Evolutionary conservation across 768 basidiomycete species (phyloP).

Genomic region (Suillus plorans): DNA sequence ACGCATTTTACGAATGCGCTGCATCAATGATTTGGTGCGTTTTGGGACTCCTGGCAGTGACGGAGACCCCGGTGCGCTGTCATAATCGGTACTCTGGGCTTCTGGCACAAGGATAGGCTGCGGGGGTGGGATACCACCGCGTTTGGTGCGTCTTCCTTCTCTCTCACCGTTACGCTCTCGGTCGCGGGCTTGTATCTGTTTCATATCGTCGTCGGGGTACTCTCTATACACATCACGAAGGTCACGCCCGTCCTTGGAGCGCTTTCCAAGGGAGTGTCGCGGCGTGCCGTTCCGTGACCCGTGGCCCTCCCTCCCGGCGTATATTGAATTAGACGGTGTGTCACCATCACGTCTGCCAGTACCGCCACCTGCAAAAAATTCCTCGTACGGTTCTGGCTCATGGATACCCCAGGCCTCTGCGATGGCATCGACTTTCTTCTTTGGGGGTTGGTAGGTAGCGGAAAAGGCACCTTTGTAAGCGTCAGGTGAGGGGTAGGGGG

Average conservation of each 20-base stretch:
- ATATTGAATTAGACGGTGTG: constrained; percentile 68
- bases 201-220: constrained; percentile 40
- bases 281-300: constrained; percentile 35
- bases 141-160: constrained; percentile 39
- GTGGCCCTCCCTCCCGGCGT: constrained; percentile 60
- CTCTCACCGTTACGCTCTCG: constrained; percentile 37
- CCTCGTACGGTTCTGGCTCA: constrained; percentile 89
- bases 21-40: constrained; percentile 82
- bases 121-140: constrained; percentile 69
- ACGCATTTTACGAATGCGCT: constrained; percentile 86
- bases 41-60: constrained; percentile 47
- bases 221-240: constrained; percentile 46
- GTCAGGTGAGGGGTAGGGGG: constrained; percentile 52
- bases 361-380: constrained; percentile 84
- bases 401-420: constrained; percentile 94
- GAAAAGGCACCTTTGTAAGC: constrained; percentile 44
- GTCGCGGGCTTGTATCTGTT: constrained; percentile 24
- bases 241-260: constrained; percentile 52
- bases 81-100: constrained; percentile 36
- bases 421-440: constrained; percentile 86
- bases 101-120: constrained; percentile 80
- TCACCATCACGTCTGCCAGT: constrained; percentile 44
- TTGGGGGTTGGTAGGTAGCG: constrained; percentile 55
- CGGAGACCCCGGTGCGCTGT: constrained; percentile 41
- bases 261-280: constrained; percentile 34